Base-by-base conservation (phyloP, 352 stramenopile species). In the Saprolegnia parasitica region DNA sequence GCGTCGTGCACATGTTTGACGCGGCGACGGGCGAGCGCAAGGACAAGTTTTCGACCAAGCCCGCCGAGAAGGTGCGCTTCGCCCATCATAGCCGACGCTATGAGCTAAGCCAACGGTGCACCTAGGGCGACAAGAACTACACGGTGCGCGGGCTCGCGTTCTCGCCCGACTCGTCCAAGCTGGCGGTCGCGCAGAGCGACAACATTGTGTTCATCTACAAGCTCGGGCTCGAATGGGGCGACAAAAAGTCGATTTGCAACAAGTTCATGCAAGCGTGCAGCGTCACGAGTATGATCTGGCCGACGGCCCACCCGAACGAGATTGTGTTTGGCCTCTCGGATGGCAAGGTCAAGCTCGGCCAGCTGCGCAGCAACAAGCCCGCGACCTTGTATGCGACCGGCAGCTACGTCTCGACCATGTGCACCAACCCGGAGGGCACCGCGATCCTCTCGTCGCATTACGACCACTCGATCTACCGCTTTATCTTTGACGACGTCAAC, bases 121-220 rank as follows among this genome's bases (percentile, higher is more conserved):
- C n/a, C 4, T 68, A 80, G 76, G 93, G 76, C 57, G 90, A 93
- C 64, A 98, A 98, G 75, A 98, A 97, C 73, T 98, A 98, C 76
- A 71, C 97, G 57, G 92, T 98, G 56, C 84, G 89, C 11, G 81
- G 81, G 42, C 89, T 98, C 47, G 86, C 79, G 67, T 98, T 98
- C 74, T 97, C 89, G 23, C 93, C 94, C 26, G 90, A 98, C 71
- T 96, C 86, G 45, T 88, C 86, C 74, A 97, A 97, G 74, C 87
- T 98, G 37, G 94, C 95, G 26, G 86, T 98, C n/a, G 95, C 94
- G 0, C 95, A 98, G 77, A 96, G 81, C 73, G 94, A 98, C 81
- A 98, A 97, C 77, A 98, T 98, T 65, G 88, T 98, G 6, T 98
- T 98, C 73, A 93, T 98, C 58, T 98, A 98, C 80, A 98, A 98